phyloP scores from a whole-genome alignment of 192 early-diverging fungal species.

The Backusella tarrabulga region DNA sequence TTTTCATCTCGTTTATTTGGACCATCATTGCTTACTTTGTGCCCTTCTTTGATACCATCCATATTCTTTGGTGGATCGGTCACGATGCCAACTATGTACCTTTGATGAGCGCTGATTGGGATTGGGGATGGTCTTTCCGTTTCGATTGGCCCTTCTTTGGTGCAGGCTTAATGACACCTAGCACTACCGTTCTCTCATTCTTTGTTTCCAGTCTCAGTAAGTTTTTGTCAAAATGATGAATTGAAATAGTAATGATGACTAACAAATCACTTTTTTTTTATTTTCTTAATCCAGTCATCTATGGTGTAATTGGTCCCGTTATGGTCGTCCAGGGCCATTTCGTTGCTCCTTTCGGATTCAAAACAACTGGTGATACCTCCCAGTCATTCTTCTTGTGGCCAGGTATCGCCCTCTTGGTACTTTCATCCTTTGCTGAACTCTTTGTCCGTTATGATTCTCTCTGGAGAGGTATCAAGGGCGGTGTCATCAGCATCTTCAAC shows the following conservation, averaged over 20 bases:
- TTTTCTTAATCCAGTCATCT: slow-evolving; percentile 33
- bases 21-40: slow-evolving; percentile 52
- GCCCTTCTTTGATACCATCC: slow-evolving; percentile 42
- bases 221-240: not conserved
- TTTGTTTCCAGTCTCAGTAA: slow-evolving; percentile 44
- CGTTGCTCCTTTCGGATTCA: slow-evolving; percentile 30
- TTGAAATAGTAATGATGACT: not conserved
- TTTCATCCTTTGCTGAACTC: slow-evolving; percentile 62
- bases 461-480: slow-evolving; percentile 42
- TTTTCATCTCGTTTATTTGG: slow-evolving; percentile 45
- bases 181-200: slow-evolving; percentile 53
- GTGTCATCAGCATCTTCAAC: slow-evolving; percentile 9
- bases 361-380: slow-evolving; percentile 37
- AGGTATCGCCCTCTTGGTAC: slow-evolving; percentile 65
- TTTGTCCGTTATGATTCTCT: slow-evolving; percentile 45
- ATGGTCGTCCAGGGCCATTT: slow-evolving; percentile 44
- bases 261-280: not conserved
- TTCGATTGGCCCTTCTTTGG: slow-evolving; percentile 62
- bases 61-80: slow-evolving; percentile 52
- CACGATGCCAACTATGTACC: slow-evolving; percentile 35
- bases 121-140: slow-evolving; percentile 45
- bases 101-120: slow-evolving; percentile 48
- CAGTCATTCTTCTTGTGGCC: slow-evolving; percentile 73
- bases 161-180: slow-evolving; percentile 61
- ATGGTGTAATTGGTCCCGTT: slow-evolving; percentile 59